These are phyloP conservation scores for Thuidium tamariscinum DNA, from an alignment of 225 moss, liverwort and hornwort genomes.

Conservation along the genomic window DNA sequence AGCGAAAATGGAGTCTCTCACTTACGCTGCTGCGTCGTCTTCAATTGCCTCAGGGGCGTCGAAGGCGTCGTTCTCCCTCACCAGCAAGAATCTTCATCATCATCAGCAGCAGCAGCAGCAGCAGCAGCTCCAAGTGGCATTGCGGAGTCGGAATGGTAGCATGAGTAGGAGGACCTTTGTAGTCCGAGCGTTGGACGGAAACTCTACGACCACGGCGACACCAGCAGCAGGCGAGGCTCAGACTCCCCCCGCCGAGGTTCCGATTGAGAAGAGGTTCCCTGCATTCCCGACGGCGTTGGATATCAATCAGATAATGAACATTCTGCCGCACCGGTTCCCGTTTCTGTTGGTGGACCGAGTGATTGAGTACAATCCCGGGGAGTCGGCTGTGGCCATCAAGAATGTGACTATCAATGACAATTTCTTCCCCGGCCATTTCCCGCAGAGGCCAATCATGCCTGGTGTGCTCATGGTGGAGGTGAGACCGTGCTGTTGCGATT, in stretches of 20 bases:
- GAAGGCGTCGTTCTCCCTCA: background rate
- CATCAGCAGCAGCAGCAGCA: background rate
- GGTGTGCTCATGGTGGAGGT: constrained; percentile 99
- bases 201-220: constrained; percentile 11
- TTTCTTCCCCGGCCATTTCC: constrained; percentile 98
- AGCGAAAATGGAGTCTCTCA: background rate
- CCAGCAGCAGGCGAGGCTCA: background rate
- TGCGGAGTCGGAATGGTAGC: background rate
- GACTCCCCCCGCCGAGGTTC: constrained; percentile 14
- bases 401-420: constrained; percentile 99
- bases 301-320: constrained; percentile 78
- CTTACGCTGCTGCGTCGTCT: background rate
- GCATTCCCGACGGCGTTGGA: constrained; percentile 84
- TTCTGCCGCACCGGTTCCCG: constrained; percentile 63
- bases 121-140: background rate
- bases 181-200: constrained; percentile 18
- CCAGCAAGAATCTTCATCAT: background rate
- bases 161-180: background rate
- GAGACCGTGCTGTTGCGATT: background rate
- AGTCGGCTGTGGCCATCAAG: constrained; percentile 93
- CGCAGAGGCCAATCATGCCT: constrained; percentile 96
- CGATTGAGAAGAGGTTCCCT: constrained; percentile 86
- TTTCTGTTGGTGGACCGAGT: constrained; percentile 93
- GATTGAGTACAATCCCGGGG: constrained; percentile 89
- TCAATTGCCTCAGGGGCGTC: background rate